Evolutionary conservation across 1,284 basidiomycete species (phyloP), one percentile per base, ranked within the genome.

Genomic region (Porodaedalea pini): DNA sequence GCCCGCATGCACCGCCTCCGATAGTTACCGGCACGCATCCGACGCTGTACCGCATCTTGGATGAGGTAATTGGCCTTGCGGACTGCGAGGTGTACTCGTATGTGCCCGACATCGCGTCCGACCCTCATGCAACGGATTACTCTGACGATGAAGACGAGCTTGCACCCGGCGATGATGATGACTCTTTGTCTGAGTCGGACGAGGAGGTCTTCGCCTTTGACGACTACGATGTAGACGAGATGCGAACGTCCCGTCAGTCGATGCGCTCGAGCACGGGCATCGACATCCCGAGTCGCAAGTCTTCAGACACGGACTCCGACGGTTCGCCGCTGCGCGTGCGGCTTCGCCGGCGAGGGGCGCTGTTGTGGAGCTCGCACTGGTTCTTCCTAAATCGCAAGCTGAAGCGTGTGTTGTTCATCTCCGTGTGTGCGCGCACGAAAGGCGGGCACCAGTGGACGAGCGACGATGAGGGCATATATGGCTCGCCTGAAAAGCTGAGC

Each of bases 1-100:
- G 83, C 65, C 86, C 86, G n/a, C 76, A 80, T 57, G 78, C 85
- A 1, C 83, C 86, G n/a, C 79, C 83, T 10, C 76, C 78, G 53
- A 69, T 72, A 37, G 62, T 75, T 37, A 70, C 74, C 3, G 73
- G 77, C 61, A 80, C 79, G 7, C 92, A 97, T 70, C 92, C 94
- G 0, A 83, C 87, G 36, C 80, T 99, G 17, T 93, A 90, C 69
- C 86, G 88, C 56, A 82, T 93, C 50, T 82, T 99, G 48, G 90
- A 96, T 78, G 89, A 94, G 51, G 90, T 93, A 65, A 91, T 99
- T 65, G 87, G 90, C 25, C 80, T 99, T 32, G 76, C 84, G 40
- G 94, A 98, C 61, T 98, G 93, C 75, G 94, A 98, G 69, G 94
- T 98, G 56, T 99, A 90, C 73, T 92, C 92, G 2, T 99, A 94